Evolutionary conservation across 768 basidiomycete species (phyloP).

Genomic region (Dendrothele bispora): DNA sequence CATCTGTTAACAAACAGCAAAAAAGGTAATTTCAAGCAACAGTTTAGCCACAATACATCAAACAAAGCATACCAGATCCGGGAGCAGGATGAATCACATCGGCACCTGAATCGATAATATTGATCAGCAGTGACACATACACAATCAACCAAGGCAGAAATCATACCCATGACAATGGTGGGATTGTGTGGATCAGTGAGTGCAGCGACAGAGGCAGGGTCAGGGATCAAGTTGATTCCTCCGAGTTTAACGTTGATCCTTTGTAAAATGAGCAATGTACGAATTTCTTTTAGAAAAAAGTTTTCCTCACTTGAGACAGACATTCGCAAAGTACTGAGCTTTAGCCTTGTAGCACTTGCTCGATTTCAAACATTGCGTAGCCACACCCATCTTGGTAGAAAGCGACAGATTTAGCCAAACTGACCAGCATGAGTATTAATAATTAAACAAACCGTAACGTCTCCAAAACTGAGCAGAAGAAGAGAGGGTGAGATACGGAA

Average conservation of each 20-base stretch:
- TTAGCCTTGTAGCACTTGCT: constrained; percentile 67
- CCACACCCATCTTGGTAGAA: constrained; percentile 58
- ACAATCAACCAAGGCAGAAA: constrained; percentile 3
- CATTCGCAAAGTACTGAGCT: constrained; percentile 79
- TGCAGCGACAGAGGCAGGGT: constrained; percentile 60
- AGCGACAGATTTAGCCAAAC: constrained; percentile 3
- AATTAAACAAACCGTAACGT: constrained; percentile 46
- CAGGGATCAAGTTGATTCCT: constrained; percentile 79
- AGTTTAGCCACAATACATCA: no score
- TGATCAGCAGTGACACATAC: neutral
- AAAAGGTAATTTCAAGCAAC: no score
- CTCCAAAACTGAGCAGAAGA: constrained; percentile 60
- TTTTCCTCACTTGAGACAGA: constrained; percentile 66
- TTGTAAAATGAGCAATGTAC: neutral
- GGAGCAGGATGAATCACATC: constrained; percentile 86
- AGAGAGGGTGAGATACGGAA: neutral
- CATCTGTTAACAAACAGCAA: no score
- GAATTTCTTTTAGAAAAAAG: constrained; percentile 3
- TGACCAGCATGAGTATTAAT: neutral
- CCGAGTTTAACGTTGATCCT: constrained; percentile 86
- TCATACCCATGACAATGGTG: constrained; percentile 74
- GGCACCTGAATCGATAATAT: constrained; percentile 55
- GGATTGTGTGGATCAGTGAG: constrained; percentile 72
- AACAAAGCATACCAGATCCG: no score
- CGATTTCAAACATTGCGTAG: constrained; percentile 77